phyloP scores from a whole-genome alignment of 2,329 filamentous ascomycete genomes.

The Leptographium flavum region DNA sequence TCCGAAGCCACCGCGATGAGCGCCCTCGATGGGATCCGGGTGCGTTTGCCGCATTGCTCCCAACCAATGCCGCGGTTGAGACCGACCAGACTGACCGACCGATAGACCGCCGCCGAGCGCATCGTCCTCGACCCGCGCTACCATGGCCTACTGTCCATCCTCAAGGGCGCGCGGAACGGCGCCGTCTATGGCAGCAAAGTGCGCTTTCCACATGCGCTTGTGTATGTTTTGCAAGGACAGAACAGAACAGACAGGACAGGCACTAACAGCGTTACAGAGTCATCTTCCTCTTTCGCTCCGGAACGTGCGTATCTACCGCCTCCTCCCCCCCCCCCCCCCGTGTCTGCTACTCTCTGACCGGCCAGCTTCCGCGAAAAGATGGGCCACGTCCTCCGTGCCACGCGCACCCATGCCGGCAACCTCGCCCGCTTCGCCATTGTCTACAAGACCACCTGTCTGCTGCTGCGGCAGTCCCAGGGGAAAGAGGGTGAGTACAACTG shows the following conservation, averaged over 20 bases:
- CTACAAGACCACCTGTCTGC: conserved; percentile 73
- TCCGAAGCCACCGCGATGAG: neutral
- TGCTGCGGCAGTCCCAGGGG: conserved; percentile 49
- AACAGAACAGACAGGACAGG: too few relatives aligned
- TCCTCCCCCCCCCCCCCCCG: conserved; percentile 1
- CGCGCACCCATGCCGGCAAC: conserved; percentile 79
- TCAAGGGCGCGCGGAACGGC: conserved; percentile 94
- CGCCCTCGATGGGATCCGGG: neutral
- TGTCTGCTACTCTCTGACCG: neutral
- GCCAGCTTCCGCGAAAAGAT: conserved; percentile 58
- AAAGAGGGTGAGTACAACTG: conserved; percentile 34
- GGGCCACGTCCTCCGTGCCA: conserved; percentile 68
- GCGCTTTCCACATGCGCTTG: conserved; percentile 92
- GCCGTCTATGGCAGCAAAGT: conserved; percentile 95
- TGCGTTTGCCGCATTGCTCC: too few relatives aligned
- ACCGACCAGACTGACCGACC: neutral
- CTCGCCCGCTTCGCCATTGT: conserved; percentile 80
- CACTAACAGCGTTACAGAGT: conserved; percentile 57
- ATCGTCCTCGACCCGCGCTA: conserved; percentile 72
- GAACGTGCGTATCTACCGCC: conserved; percentile 45
- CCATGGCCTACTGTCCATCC: conserved; percentile 67
- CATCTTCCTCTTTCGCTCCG: conserved; percentile 91
- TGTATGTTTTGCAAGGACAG: too few relatives aligned
- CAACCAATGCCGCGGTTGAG: too few relatives aligned
- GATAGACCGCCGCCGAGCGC: conserved; percentile 56